These are phyloP conservation scores for Biscogniauxia mediterranea DNA, from an alignment of 2,329 filamentous ascomycete species.

Conservation along the genomic window DNA sequence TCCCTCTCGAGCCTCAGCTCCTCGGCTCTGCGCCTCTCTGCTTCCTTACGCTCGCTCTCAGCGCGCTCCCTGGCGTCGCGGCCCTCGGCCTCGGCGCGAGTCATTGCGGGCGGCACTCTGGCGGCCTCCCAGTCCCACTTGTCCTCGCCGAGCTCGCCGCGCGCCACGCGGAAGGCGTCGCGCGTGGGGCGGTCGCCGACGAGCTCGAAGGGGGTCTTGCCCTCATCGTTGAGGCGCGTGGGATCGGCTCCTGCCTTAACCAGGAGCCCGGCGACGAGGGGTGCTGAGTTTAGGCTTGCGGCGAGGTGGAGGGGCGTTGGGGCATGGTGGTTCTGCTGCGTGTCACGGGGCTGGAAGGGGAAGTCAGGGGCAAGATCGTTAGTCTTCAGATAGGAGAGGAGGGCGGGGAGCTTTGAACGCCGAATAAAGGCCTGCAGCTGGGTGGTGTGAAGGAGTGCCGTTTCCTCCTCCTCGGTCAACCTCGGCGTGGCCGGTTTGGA, in stretches of 20 bases:
- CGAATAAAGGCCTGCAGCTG: conserved; percentile 87
- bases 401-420: conserved; percentile 82
- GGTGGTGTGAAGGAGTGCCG: conserved; percentile 76
- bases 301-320: conserved; percentile 84
- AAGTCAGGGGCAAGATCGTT: conserved; percentile 74
- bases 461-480: conserved; percentile 79
- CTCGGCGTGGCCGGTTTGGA: conserved; percentile 58
- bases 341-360: conserved; percentile 66
- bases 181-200: conserved; percentile 81
- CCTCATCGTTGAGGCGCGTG: conserved; percentile 65
- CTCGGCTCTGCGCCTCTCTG: conserved; percentile 69
- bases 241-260: conserved; percentile 75
- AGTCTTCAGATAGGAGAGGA: conserved; percentile 78
- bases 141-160: conserved; percentile 74
- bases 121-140: conserved; percentile 78
- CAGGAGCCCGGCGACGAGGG: conserved; percentile 75
- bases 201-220: conserved; percentile 84
- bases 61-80: conserved; percentile 68
- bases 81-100: conserved; percentile 67
- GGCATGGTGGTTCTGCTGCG: conserved; percentile 71
- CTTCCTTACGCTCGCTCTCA: conserved; percentile 66
- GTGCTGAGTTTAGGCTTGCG: conserved; percentile 73
- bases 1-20: conserved; percentile 69
- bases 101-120: conserved; percentile 69
- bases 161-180: conserved; percentile 87